Conservation (phyloP, 2,329 filamentous ascomycete species). For the Fusarium euwallaceae region DNA sequence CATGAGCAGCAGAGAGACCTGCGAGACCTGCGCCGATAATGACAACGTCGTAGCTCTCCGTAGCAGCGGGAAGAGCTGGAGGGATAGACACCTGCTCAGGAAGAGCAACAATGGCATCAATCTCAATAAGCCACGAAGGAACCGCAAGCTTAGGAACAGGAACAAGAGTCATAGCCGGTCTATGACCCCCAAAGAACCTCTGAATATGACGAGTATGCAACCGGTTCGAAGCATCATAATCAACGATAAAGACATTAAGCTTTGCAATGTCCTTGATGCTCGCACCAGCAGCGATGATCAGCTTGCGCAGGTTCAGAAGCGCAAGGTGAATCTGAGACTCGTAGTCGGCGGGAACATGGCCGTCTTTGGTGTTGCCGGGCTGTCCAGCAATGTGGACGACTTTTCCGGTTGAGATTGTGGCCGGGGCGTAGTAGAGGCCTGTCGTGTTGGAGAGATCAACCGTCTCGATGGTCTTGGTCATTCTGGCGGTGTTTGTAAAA, state of each 20-base stretch:
- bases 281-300: conserved; percentile 53
- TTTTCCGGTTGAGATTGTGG: conserved; percentile 20
- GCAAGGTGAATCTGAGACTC: conserved; percentile 58
- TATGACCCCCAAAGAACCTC: conserved; percentile 54
- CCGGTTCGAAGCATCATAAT: conserved; percentile 55
- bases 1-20: conserved; percentile 51
- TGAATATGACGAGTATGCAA: conserved; percentile 55
- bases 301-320: conserved; percentile 53
- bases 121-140: conserved; percentile 57
- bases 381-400: conserved; percentile 54
- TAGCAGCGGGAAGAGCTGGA: conserved; percentile 11
- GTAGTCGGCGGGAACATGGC: conserved; percentile 52
- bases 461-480: conserved; percentile 27
- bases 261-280: conserved; percentile 55
- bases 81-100: conserved; percentile 20
- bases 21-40: conserved; percentile 49
- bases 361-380: conserved; percentile 49
- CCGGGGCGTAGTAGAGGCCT: conserved; percentile 26
- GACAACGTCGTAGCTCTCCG: conserved; percentile 28
- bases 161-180: conserved; percentile 58
- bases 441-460: conserved; percentile 34
- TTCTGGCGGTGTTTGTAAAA: conserved; percentile 5
- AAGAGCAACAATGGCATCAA: conserved; percentile 55
- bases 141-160: conserved; percentile 57
- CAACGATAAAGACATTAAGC: conserved; percentile 58